Conservation (phyloP, 202 grass and related monocot genomes). For the Dendrocalamus latiflorus region DNA sequence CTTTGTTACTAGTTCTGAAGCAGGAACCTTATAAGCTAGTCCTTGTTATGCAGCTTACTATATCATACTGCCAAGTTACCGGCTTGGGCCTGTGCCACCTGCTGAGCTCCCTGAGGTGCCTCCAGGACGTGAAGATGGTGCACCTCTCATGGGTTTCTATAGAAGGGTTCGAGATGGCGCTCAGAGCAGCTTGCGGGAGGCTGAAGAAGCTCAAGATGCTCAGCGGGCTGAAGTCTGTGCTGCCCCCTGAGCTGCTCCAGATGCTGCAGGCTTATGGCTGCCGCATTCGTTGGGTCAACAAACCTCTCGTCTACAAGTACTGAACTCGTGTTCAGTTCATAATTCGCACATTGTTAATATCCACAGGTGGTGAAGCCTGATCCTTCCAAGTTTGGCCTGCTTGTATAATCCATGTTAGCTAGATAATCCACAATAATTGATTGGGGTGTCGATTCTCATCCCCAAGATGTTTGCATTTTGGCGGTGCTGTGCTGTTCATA, state of each 20-base stretch:
- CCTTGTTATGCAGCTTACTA: conserved; percentile 65
- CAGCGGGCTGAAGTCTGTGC: conserved; percentile 41
- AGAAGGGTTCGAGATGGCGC: conserved; percentile 75
- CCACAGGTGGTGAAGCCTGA: background rate
- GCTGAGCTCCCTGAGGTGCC: conserved; percentile 70
- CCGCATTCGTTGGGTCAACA: conserved; percentile 88
- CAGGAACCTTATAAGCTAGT: background rate
- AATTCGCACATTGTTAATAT: background rate
- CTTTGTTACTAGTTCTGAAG: background rate
- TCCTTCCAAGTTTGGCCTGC: background rate
- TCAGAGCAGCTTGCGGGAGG: conserved; percentile 62
- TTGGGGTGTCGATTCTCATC: background rate
- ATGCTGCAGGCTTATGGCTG: conserved; percentile 63
- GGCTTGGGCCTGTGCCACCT: conserved; percentile 75
- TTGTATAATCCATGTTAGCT: background rate
- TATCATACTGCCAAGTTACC: conserved; percentile 92
- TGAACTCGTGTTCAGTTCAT: background rate
- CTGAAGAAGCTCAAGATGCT: conserved; percentile 99
- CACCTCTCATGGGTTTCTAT: conserved; percentile 75
- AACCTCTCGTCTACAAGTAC: conserved; percentile 17
- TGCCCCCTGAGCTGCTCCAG: conserved; percentile 72
- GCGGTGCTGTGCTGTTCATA: background rate
- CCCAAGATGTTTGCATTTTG: background rate
- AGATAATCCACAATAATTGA: conserved; percentile 11
- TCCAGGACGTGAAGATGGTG: conserved; percentile 95